Evolutionary conservation across 2,329 filamentous ascomycete species (phyloP).

Genomic region (Alternaria brassicicola): DNA sequence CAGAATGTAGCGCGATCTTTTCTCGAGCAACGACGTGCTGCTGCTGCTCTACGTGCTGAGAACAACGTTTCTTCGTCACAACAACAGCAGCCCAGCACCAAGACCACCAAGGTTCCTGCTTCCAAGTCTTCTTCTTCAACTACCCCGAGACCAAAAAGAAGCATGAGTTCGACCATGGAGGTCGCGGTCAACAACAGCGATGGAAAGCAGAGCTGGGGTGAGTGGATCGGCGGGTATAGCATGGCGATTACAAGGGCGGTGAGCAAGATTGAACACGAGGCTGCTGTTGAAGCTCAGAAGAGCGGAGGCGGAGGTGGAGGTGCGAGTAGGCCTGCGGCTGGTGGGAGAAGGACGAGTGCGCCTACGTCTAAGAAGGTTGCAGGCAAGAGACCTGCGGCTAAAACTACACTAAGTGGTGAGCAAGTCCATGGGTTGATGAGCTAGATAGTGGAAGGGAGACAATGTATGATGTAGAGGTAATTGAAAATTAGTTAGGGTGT

Average conservation of each 20-base stretch:
- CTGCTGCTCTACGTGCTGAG: slow-evolving; percentile 14
- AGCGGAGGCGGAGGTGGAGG: background rate
- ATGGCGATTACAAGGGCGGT: slow-evolving; percentile 45
- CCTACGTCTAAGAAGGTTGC: slow-evolving; percentile 11
- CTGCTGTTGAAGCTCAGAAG: slow-evolving; percentile 40
- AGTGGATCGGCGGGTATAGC: slow-evolving; percentile 49
- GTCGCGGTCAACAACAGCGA: slow-evolving; percentile 19
- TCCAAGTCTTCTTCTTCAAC: background rate
- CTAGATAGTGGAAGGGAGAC: background rate
- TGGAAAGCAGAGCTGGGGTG: slow-evolving; percentile 42
- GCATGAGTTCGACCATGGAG: slow-evolving; percentile 21
- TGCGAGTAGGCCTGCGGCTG: background rate
- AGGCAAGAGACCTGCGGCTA: slow-evolving; percentile 25
- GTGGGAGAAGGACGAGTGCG: slow-evolving; percentile 7
- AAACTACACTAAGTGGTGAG: slow-evolving; percentile 33
- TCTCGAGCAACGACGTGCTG: slow-evolving; percentile 38
- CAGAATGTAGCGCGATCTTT: slow-evolving; percentile 44
- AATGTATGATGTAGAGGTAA: background rate
- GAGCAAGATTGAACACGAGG: slow-evolving; percentile 46
- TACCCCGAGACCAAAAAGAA: slow-evolving; percentile 12
- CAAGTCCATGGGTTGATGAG: slow-evolving; percentile 36
- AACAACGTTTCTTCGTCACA: background rate
- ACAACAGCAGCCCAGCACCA: background rate
- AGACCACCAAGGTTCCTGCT: slow-evolving; percentile 1
- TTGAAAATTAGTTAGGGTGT: background rate